A percentile compares a stretch with the other conserved stretches of the same genome.
These are phyloP conservation scores for Nigrospora oryzae DNA, from an alignment of 2,329 filamentous ascomycete species.

Conservation along the genomic window DNA sequence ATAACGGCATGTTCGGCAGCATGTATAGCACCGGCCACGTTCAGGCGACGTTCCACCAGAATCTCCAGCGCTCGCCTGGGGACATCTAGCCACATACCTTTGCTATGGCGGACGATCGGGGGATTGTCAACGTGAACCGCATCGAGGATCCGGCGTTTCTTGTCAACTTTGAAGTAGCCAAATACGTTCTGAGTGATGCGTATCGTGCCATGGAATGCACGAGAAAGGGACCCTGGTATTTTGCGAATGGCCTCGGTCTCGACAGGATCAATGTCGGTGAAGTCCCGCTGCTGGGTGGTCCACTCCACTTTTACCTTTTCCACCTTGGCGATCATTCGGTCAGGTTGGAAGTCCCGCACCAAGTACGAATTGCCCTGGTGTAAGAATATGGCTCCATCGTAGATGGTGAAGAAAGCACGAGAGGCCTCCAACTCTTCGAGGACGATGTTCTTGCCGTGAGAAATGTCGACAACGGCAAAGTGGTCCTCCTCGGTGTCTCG, in stretches of 20 bases:
- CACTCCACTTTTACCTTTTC: conserved; percentile 87
- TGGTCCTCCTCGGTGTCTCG: conserved; percentile 84
- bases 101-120: conserved; percentile 74
- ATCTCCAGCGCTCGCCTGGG: conserved; percentile 73
- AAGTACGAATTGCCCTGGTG: conserved; percentile 93
- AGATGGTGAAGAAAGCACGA: conserved; percentile 90
- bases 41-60: conserved; percentile 61
- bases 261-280: conserved; percentile 85
- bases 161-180: conserved; percentile 96
- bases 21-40: conserved; percentile 85
- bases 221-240: conserved; percentile 52
- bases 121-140: conserved; percentile 91
- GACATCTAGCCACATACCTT: conserved; percentile 94
- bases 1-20: conserved; percentile 90
- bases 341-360: conserved; percentile 79
- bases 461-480: conserved; percentile 87
- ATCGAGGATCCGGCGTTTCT: conserved; percentile 75
- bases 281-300: conserved; percentile 90
- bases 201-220: conserved; percentile 80
- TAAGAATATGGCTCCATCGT: conserved; percentile 93
- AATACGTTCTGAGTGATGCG: conserved; percentile 84
- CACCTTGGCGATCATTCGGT: conserved; percentile 76
- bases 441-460: conserved; percentile 72
- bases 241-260: conserved; percentile 82
- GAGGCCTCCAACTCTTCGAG: conserved; percentile 95